A percentile compares a stretch with the other conserved stretches of the same genome.
Conservation (phyloP, 805 yeast genomes). For the Candida manassasensis region DNA sequence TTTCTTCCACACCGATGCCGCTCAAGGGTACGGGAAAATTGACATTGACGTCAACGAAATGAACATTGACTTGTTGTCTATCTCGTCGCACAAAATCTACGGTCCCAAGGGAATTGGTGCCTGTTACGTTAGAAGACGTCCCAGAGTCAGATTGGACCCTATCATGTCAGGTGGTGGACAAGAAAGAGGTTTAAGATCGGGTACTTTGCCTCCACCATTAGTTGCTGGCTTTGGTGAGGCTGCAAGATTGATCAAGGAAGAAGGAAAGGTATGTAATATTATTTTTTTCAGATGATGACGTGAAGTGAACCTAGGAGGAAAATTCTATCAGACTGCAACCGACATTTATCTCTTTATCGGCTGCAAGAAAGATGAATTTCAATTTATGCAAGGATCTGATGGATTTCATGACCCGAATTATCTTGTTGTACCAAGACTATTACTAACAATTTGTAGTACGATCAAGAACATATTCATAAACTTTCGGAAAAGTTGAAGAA, state of each 20-base stretch:
- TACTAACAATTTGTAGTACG: conserved; percentile 36
- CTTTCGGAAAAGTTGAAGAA: conserved; percentile 70
- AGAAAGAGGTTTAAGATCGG: conserved; percentile 96
- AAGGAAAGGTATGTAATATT: conserved; percentile 40
- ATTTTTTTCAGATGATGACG: conserved; percentile 4
- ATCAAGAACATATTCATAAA: conserved; percentile 60
- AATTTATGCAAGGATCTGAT: conserved; percentile 19
- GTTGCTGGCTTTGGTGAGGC: conserved; percentile 98
- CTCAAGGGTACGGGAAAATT: conserved; percentile 95
- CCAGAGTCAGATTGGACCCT: conserved; percentile 95
- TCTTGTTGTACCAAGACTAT: neutral
- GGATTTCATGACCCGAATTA: neutral
- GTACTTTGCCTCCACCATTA: conserved; percentile 95
- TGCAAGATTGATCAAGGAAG: conserved; percentile 73
- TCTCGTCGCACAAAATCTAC: conserved; percentile 93
- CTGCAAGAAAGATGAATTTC: conserved; percentile 3
- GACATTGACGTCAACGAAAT: conserved; percentile 87
- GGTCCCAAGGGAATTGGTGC: conserved; percentile 99
- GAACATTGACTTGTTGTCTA: conserved; percentile 90
- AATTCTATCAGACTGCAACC: conserved; percentile 1
- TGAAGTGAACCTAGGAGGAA: conserved; percentile 1
- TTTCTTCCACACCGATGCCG: conserved; percentile 96
- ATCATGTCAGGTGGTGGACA: conserved; percentile 97
- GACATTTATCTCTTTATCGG: no score
- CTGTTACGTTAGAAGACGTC: conserved; percentile 90